Evolutionary conservation across 2,329 filamentous ascomycete genomes (phyloP).

Genomic region (Canariomyces notabilis): DNA sequence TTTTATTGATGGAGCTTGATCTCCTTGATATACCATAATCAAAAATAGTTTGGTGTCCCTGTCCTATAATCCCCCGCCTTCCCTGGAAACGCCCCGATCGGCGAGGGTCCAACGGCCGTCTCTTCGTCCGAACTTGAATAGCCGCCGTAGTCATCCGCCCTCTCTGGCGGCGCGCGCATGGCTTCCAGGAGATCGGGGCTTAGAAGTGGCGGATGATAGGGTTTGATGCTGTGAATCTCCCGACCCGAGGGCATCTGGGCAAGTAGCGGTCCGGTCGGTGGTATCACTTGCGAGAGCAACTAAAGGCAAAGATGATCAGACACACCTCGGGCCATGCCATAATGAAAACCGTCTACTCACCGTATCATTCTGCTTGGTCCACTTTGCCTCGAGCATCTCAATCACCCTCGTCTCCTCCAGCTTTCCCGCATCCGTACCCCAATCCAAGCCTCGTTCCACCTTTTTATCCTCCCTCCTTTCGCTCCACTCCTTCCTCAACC

Average conservation of each 20-base stretch:
- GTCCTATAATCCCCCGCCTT: slow-evolving; percentile 38
- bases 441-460: slow-evolving; percentile 65
- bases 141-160: slow-evolving; percentile 37
- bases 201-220: slow-evolving; percentile 61
- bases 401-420: slow-evolving; percentile 81
- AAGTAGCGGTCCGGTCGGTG: slow-evolving; percentile 64
- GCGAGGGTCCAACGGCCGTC: slow-evolving; percentile 26
- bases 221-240: slow-evolving; percentile 71
- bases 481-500: slow-evolving; percentile 66
- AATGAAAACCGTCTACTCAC: slow-evolving; percentile 45
- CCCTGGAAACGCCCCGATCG: slow-evolving; percentile 49
- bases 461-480: slow-evolving; percentile 76
- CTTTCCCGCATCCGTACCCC: slow-evolving; percentile 80
- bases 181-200: slow-evolving; percentile 59
- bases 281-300: slow-evolving; percentile 76
- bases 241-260: slow-evolving; percentile 80
- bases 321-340: background rate
- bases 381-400: slow-evolving; percentile 82
- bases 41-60: slow-evolving; percentile 37
- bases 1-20: background rate
- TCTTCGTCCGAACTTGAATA: slow-evolving; percentile 44
- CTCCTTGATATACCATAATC: background rate
- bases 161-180: slow-evolving; percentile 52
- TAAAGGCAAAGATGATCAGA: slow-evolving; percentile 30
- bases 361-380: slow-evolving; percentile 89